Base-by-base conservation (phyloP, 257 asterid species). In the Dorcoceras hygrometricum region DNA sequence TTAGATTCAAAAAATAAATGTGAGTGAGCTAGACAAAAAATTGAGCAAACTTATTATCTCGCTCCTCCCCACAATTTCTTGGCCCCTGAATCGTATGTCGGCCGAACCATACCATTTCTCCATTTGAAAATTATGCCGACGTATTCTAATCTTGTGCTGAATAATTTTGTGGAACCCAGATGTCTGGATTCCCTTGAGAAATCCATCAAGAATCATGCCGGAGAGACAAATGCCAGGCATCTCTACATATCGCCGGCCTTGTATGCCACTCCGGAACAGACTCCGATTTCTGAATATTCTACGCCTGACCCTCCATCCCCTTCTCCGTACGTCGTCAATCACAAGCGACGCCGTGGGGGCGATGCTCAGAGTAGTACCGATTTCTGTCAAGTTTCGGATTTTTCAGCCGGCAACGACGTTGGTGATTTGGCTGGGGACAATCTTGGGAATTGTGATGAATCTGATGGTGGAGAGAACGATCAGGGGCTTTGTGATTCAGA, bases 321-420 rank as follows among this genome's bases (percentile, higher is more conserved):
- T 62, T 90, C 96, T 46, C 97, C 97, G 0, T 88, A 90, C 73
- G 75, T 88, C 2, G 95, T 77, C 20, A 92, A 90, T 74, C 85
- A 75, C 65, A 90, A 88, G 84, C 87, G 98, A 53, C 90, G 97
- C 43, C 75, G 88, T 51, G 80, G 86, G 19, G 81, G 72, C 12
- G 59, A 53, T 59, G 78, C 36, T 46, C 67, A 70, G 26, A 71
- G 77, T 71, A 60, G 69, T 50, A 64, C 51, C 39, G 72, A 71
- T 5, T 68, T 68, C 23, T 66, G 53, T 55, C 74, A 59, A 8
- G 29, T 66, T 73, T 68, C 69, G 69, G 83, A 79, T 36, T 46
- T 31, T 70, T 23, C 70, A 25, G 51, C 57, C 39, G 63, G 26
- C n/a, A 61, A 57, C 6, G 78, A 69, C 23, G 34, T 55, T 34